phyloP scores from a whole-genome alignment of 2,329 filamentous ascomycete genomes.

The Sarocladium kiliense region DNA sequence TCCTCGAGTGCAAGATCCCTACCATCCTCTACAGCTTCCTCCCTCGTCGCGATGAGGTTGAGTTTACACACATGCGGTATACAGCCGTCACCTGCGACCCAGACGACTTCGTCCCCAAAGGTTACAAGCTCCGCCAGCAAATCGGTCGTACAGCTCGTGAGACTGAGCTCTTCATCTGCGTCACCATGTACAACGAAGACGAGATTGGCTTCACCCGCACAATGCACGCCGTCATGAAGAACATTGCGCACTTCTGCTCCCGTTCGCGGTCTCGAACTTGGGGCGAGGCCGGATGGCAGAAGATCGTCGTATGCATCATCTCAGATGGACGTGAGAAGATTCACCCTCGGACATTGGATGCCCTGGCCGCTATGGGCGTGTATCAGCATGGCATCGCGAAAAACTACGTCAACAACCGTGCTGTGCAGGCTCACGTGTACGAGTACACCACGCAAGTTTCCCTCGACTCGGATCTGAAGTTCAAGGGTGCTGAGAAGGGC shows the following conservation, averaged over 20 bases:
- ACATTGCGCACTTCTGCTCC: conserved; percentile 93
- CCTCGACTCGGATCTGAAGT: conserved; percentile 90
- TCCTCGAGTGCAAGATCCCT: conserved; percentile 97
- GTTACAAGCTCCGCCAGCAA: conserved; percentile 89
- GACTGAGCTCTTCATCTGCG: conserved; percentile 91
- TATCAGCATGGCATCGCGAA: conserved; percentile 99
- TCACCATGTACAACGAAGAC: conserved; percentile 99
- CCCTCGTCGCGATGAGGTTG: conserved; percentile 83
- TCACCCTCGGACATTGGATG: conserved; percentile 88
- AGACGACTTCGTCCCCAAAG: conserved; percentile 82
- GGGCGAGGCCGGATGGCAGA: conserved; percentile 97
- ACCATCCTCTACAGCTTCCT: conserved; percentile 97
- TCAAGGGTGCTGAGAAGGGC: conserved; percentile 98
- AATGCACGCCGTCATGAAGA: conserved; percentile 98
- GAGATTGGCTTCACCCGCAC: conserved; percentile 95
- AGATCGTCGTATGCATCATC: conserved; percentile 96
- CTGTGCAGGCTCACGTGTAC: conserved; percentile 95
- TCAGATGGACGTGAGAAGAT: conserved; percentile 88
- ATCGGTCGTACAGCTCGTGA: conserved; percentile 79
- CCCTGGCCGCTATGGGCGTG: conserved; percentile 91
- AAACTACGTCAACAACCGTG: conserved; percentile 93
- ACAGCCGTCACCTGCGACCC: conserved; percentile 98
- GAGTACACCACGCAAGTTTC: conserved; percentile 99
- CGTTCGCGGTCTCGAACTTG: conserved; percentile 89
- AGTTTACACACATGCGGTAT: conserved; percentile 99